These are phyloP conservation scores for Camelina hispida DNA, from an alignment of 345 rosid genomes.

Conservation along the genomic window DNA sequence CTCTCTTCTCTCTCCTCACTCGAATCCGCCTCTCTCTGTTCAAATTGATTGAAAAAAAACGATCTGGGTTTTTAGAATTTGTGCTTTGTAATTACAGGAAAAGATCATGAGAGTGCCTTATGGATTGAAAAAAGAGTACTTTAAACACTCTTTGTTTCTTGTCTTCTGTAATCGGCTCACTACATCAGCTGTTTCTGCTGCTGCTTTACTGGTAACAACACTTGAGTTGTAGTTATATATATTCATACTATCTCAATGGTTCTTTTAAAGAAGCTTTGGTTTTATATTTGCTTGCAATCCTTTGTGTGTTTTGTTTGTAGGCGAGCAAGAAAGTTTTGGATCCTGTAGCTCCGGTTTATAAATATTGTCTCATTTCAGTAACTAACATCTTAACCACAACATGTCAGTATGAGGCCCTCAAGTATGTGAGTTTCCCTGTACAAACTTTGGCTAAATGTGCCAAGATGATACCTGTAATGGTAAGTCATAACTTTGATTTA, in stretches of 20 bases:
- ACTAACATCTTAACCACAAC: conserved; percentile 89
- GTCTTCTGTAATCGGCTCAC: conserved; percentile 93
- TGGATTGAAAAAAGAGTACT: conserved; percentile 79
- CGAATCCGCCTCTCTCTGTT: not conserved
- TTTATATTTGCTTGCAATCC: not conserved
- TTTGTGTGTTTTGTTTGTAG: conserved; percentile 46
- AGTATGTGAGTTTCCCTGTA: conserved; percentile 94
- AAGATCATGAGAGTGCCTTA: conserved; percentile 94
- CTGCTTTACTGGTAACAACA: conserved; percentile 60
- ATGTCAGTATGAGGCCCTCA: conserved; percentile 98
- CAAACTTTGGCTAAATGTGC: conserved; percentile 97
- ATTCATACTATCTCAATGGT: not conserved
- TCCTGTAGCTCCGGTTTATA: conserved; percentile 93
- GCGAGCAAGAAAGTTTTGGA: conserved; percentile 79
- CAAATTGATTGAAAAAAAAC: conserved; percentile 3
- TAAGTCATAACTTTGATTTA: conserved; percentile 36
- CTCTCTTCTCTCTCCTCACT: not conserved
- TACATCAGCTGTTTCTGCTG: conserved; percentile 90
- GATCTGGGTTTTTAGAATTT: not conserved
- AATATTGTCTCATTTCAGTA: conserved; percentile 75
- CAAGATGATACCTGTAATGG: conserved; percentile 99
- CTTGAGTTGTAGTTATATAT: not conserved
- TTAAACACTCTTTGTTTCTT: conserved; percentile 82
- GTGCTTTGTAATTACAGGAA: conserved; percentile 53
- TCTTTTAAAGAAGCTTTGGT: not conserved